A percentile compares a stretch with the other conserved stretches of the same genome.
Evolutionary conservation across 2,329 filamentous ascomycete species (phyloP).

Genomic region (Fusarium buharicum): DNA sequence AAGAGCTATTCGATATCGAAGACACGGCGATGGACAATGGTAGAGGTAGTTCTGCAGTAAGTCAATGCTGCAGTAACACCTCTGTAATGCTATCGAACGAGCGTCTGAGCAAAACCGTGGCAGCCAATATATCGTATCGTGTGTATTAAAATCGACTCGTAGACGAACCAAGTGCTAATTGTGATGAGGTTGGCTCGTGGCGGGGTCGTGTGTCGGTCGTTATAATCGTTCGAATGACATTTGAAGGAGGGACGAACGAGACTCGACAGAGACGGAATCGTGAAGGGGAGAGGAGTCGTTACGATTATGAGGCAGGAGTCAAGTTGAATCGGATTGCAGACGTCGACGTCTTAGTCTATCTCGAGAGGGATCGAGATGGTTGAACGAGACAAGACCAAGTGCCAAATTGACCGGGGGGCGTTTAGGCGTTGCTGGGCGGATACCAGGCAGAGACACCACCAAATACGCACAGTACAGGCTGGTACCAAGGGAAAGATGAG

Average conservation of each 20-base stretch:
- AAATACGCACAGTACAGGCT: constrained; percentile 37
- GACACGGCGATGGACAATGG: constrained; percentile 35
- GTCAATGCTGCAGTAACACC: constrained; percentile 49
- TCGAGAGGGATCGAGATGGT: constrained; percentile 34
- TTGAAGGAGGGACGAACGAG: constrained; percentile 42
- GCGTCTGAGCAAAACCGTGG: constrained; percentile 18
- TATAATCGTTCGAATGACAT: constrained; percentile 50
- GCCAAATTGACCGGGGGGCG: constrained; percentile 35
- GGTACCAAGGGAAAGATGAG: constrained; percentile 24
- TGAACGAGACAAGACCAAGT: constrained; percentile 27
- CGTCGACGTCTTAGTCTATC: constrained; percentile 32
- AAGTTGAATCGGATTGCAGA: constrained; percentile 22
- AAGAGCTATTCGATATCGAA: constrained; percentile 42
- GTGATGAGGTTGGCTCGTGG: constrained; percentile 35
- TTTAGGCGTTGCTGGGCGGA: constrained; percentile 44
- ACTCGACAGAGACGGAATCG: constrained; percentile 37
- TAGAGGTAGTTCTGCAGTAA: constrained; percentile 45
- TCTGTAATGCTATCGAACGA: constrained; percentile 33
- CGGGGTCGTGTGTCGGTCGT: constrained; percentile 46
- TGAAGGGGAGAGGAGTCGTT: constrained; percentile 33
- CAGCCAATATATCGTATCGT: constrained; percentile 20
- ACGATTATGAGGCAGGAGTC: constrained; percentile 20
- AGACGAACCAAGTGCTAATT: constrained; percentile 23
- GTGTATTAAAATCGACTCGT: constrained; percentile 23
- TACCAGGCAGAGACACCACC: constrained; percentile 26